phyloP scores from a whole-genome alignment of 2,329 filamentous ascomycete species.

The Colletotrichum horii region DNA sequence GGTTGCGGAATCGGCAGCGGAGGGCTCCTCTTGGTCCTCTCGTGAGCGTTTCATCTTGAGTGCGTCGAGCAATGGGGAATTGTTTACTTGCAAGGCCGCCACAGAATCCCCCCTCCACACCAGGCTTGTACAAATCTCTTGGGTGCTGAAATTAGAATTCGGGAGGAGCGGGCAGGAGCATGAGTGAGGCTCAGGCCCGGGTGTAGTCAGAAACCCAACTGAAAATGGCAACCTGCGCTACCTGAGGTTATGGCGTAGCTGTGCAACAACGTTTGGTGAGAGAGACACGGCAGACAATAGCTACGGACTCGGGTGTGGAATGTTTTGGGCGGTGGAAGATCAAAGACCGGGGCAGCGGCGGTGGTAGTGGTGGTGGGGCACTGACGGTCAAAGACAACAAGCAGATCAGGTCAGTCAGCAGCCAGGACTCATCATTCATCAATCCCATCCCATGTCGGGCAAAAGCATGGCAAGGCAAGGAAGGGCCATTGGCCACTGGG shows the following conservation, averaged over 20 bases:
- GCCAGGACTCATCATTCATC: not conserved
- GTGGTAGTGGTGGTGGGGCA: conserved; percentile 7
- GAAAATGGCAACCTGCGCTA: not conserved
- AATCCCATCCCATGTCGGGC: not conserved
- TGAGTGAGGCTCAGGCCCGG: not conserved
- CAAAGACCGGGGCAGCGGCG: not conserved
- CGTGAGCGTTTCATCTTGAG: conserved; percentile 67
- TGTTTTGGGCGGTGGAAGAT: conserved; percentile 5
- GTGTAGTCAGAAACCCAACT: not conserved
- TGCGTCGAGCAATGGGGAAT: conserved; percentile 7
- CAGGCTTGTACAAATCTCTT: not conserved
- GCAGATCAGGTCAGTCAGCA: not conserved
- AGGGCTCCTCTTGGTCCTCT: conserved; percentile 57
- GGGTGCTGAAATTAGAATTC: not conserved
- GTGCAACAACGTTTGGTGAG: not conserved
- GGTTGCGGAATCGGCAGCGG: conserved; percentile 29
- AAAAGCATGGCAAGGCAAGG: not conserved
- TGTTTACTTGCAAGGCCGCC: conserved; percentile 19
- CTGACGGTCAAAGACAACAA: conserved; percentile 14
- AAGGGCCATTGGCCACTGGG: not conserved
- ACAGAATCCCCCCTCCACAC: not conserved
- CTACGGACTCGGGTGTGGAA: not conserved
- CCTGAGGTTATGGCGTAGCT: not conserved
- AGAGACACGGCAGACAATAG: not conserved
- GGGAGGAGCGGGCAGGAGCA: not conserved